Base-by-base conservation (phyloP, 1,284 basidiomycete genomes). In the Mycosarcoma maydis region DNA sequence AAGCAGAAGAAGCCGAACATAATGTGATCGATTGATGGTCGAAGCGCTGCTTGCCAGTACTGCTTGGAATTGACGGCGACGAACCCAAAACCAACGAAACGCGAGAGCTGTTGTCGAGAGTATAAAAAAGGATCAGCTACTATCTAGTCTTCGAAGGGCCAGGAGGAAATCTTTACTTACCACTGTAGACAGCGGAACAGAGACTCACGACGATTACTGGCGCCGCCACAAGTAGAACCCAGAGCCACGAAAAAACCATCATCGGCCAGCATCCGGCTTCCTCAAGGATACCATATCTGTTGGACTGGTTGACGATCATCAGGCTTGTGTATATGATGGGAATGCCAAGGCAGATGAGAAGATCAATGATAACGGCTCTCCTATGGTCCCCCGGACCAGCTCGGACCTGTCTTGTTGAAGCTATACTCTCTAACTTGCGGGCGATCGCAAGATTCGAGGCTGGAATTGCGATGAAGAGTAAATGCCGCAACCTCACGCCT, bases 71-170 rank as follows among this genome's bases (percentile, higher is more conserved):
- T 59, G 56, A 16, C 56, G 48, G 17, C 48, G 41, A 32, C 56
- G 56, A 17, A 59, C 42, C 48, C 42, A 51, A 30, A 59, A 59
- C 56, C 56, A 59, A 36, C 56, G 56, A 20, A 59, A 59, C 1
- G 56, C 48, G 4, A 59, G 39, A 3, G 43, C 56, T 59, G 42
- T 20, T 6, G 3, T 4, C 27, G 16, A 33, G n/a, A 33, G 17
- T 23, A 29, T 6, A 41, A 19, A 13, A 37, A 20, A 29, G 3
- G 4, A 33, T 43, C 34, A 43, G 26, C 23, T n/a, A 3, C 4
- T n/a, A 8, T 14, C 17, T 14, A 24, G 8, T n/a, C 40, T 2
- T 1, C 14, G 17, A 36, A 29, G 20, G 7, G 8, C 6, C 10
- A 3, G 16, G 8, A 14, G 24, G 10, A 30, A 30, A 14, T 0